Conservation (phyloP, 23 red algal genomes). For the Chondrus crispus region DNA sequence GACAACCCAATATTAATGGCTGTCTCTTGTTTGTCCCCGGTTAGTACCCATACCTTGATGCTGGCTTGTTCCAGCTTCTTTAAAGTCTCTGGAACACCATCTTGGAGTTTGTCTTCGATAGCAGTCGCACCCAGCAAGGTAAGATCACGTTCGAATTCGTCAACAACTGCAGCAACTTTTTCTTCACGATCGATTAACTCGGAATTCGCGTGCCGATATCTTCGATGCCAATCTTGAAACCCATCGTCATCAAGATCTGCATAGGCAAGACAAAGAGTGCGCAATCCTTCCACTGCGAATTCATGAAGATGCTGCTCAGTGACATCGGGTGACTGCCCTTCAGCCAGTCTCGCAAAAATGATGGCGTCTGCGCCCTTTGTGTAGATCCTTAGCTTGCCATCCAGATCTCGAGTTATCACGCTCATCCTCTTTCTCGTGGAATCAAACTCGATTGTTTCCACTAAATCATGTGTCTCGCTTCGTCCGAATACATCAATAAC, state of each 20-base stretch:
- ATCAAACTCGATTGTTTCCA: slow-evolving; percentile 87
- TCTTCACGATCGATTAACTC: slow-evolving; percentile 54
- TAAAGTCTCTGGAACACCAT: slow-evolving; percentile 88
- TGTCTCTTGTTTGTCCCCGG: slow-evolving; percentile 98
- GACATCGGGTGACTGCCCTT: slow-evolving; percentile 28
- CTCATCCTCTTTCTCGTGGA: slow-evolving; percentile 97
- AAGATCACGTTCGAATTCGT: slow-evolving; percentile 77
- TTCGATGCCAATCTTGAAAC: slow-evolving; percentile 71
- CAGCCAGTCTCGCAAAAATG: slow-evolving; percentile 73
- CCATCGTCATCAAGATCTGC: slow-evolving; percentile 65
- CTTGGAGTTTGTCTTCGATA: slow-evolving; percentile 92
- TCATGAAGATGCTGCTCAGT: slow-evolving; percentile 68
- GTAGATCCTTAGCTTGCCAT: slow-evolving; percentile 68
- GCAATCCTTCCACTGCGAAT: slow-evolving; percentile 85
- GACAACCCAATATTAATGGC: slow-evolving; percentile 96
- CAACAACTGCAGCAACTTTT: slow-evolving; percentile 55
- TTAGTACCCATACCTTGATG: slow-evolving; percentile 92
- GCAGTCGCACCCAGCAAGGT: slow-evolving; percentile 80
- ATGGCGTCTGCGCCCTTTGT: slow-evolving; percentile 96
- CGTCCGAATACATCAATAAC: slow-evolving; percentile 62
- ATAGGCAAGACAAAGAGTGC: slow-evolving; percentile 87
- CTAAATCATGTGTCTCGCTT: slow-evolving; percentile 47
- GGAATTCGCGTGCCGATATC: slow-evolving; percentile 48
- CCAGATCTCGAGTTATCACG: slow-evolving; percentile 78
- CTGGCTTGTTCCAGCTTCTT: slow-evolving; percentile 67